phyloP scores from a whole-genome alignment of 2,329 filamentous ascomycete genomes.

The Cladosporium oxysporum region DNA sequence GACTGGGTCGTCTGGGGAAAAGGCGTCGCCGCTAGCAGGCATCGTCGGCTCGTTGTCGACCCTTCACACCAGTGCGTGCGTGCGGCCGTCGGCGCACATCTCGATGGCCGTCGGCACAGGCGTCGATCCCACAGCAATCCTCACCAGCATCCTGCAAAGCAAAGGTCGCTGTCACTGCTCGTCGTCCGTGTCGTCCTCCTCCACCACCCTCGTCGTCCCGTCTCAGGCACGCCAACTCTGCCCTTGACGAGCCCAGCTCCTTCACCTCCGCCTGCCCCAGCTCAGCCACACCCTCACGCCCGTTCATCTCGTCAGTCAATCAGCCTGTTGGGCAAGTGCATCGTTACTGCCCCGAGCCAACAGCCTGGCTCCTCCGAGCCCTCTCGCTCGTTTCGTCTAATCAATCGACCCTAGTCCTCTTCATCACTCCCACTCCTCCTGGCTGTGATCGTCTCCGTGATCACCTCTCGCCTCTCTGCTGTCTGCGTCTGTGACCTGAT shows the following conservation, averaged over 20 bases:
- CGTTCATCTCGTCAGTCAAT: not conserved
- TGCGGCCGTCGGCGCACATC: constrained; percentile 2
- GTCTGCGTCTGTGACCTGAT: not conserved
- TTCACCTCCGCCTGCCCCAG: not conserved
- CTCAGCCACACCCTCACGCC: constrained; percentile 4
- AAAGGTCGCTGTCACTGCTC: not conserved
- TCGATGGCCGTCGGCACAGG: constrained; percentile 4
- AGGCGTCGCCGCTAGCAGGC: constrained; percentile 16
- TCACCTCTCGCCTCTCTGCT: not conserved
- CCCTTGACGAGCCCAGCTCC: not conserved
- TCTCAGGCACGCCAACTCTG: not conserved
- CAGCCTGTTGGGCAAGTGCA: constrained; percentile 6
- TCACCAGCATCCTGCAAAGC: constrained; percentile 5
- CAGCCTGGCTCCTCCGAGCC: constrained; percentile 1
- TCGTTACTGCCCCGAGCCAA: constrained; percentile 1
- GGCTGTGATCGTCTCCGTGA: not conserved
- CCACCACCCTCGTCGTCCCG: not conserved
- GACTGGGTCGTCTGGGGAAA: constrained; percentile 19
- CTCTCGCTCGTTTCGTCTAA: not conserved
- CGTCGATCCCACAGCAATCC: constrained; percentile 8
- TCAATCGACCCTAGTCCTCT: not conserved
- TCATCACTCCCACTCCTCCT: not conserved
- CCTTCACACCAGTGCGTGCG: constrained; percentile 5
- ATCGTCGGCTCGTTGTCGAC: constrained; percentile 2
- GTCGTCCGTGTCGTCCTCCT: not conserved